Conservation (phyloP, 495 filamentous ascomycete species). For the Chaetomidium leptoderma region DNA sequence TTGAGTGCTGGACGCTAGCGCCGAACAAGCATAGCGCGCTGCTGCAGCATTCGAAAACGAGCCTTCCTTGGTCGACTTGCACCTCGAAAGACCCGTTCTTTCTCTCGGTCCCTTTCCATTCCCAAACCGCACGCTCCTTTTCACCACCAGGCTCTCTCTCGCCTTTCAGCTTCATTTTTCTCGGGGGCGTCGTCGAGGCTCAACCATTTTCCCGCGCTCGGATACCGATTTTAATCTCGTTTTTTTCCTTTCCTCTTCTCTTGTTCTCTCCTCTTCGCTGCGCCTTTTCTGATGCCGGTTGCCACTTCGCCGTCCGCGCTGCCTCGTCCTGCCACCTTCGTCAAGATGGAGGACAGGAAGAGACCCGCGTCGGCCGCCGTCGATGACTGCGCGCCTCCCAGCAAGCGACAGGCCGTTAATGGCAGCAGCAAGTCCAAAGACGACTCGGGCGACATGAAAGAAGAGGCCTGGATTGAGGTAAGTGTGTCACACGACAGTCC, state of each 20-base stretch:
- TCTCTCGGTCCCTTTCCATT: constrained; percentile 28
- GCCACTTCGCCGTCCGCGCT: constrained; percentile 64
- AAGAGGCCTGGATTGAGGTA: constrained; percentile 78
- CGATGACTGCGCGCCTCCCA: constrained; percentile 76
- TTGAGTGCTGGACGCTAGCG: constrained; percentile 10
- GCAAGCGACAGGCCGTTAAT: constrained; percentile 82
- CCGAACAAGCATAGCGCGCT: constrained; percentile 23
- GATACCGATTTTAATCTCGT: constrained; percentile 30
- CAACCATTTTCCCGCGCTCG: constrained; percentile 19
- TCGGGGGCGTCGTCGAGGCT: constrained; percentile 3
- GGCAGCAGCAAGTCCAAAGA: constrained; percentile 67
- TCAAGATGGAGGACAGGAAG: constrained; percentile 98
- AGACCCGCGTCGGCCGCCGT: constrained; percentile 68
- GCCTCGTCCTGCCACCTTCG: constrained; percentile 60
- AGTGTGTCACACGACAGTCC: constrained; percentile 43
- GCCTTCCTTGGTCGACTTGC: constrained; percentile 24
- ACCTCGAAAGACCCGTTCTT: constrained; percentile 20
- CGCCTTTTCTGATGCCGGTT: constrained; percentile 69
- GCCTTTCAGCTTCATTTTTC: constrained; percentile 15
- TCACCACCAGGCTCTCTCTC: constrained; percentile 11
- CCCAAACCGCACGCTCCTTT: constrained; percentile 31
- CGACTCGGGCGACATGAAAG: constrained; percentile 70
- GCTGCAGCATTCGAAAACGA: constrained; percentile 27
- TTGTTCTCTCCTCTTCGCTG: constrained; percentile 29
- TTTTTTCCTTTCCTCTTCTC: constrained; percentile 28